Evolutionary conservation across 2,329 filamentous ascomycete species (phyloP).

Genomic region (Penicillium rolfsii): DNA sequence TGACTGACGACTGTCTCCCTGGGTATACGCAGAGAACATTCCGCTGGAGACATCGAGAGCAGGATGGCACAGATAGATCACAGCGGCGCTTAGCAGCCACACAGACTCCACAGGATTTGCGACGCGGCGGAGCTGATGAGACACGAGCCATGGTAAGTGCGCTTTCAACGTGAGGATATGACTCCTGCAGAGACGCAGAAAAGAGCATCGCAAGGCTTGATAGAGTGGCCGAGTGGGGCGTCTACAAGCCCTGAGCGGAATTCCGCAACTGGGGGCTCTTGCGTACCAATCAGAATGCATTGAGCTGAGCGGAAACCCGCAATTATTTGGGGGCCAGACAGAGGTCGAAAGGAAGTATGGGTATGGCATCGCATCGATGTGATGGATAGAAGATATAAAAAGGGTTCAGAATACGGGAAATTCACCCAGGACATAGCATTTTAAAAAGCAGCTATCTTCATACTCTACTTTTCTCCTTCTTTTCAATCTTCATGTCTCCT

Average conservation of each 20-base stretch:
- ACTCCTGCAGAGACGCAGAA: background rate
- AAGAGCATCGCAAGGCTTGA: background rate
- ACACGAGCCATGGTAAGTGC: slow-evolving; percentile 12
- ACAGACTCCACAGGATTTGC: slow-evolving; percentile 62
- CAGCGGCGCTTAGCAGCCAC: slow-evolving; percentile 62
- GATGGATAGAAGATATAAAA: background rate
- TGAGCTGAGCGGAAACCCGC: slow-evolving; percentile 9
- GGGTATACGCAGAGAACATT: slow-evolving; percentile 55
- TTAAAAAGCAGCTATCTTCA: background rate
- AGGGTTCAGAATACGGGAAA: background rate
- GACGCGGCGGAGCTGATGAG: slow-evolving; percentile 50
- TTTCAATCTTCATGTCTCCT: slow-evolving; percentile 15
- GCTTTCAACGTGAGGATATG: background rate
- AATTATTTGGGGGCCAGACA: background rate
- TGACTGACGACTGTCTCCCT: slow-evolving; percentile 22
- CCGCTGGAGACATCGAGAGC: slow-evolving; percentile 57
- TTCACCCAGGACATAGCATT: background rate
- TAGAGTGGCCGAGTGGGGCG: background rate
- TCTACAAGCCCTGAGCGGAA: slow-evolving; percentile 15
- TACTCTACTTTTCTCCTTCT: background rate
- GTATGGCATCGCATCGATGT: background rate
- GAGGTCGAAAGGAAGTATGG: background rate
- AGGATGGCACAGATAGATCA: slow-evolving; percentile 56
- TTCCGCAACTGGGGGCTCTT: slow-evolving; percentile 19
- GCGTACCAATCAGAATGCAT: slow-evolving; percentile 13